These are phyloP conservation scores for Leccinum variabile DNA, from an alignment of 1,284 basidiomycete species.

Conservation along the genomic window DNA sequence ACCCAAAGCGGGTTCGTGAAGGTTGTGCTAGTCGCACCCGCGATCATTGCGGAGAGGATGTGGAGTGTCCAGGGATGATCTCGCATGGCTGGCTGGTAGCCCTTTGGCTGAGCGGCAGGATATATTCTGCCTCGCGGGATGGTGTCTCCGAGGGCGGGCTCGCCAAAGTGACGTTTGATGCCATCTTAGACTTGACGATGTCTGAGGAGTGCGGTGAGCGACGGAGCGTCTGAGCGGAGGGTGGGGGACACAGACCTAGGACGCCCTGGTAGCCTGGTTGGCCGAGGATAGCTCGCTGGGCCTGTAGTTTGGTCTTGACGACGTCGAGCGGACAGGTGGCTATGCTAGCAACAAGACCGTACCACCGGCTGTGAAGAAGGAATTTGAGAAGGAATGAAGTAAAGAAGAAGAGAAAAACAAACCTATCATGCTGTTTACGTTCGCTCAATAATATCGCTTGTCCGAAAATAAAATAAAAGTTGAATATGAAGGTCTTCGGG, in stretches of 20 bases:
- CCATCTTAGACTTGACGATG: slow-evolving; percentile 70
- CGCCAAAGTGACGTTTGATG: slow-evolving; percentile 81
- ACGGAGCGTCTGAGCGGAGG: slow-evolving; percentile 7
- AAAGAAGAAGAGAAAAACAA: slow-evolving; percentile 14
- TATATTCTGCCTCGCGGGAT: slow-evolving; percentile 52
- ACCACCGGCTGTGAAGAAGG: slow-evolving; percentile 55
- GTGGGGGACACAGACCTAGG: slow-evolving; percentile 49
- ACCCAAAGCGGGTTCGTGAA: slow-evolving; percentile 96
- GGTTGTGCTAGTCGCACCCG: slow-evolving; percentile 87
- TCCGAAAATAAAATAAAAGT: too few species aligned
- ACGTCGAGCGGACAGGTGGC: slow-evolving; percentile 98
- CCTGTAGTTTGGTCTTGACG: slow-evolving; percentile 95
- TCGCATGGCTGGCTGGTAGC: slow-evolving; percentile 72
- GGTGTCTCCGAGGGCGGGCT: slow-evolving; percentile 49
- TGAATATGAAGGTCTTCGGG: too few species aligned
- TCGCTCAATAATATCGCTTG: slow-evolving; percentile 28
- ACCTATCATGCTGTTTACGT: slow-evolving; percentile 77
- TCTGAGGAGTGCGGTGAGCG: slow-evolving; percentile 42
- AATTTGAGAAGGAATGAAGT: not conserved
- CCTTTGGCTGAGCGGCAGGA: slow-evolving; percentile 79
- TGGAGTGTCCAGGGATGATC: slow-evolving; percentile 84
- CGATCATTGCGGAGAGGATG: slow-evolving; percentile 89
- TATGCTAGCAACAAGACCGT: slow-evolving; percentile 86
- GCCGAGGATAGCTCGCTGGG: slow-evolving; percentile 71
- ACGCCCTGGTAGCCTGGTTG: slow-evolving; percentile 77